Evolutionary conservation across 768 basidiomycete species (phyloP).

Genomic region (Fibroporia radiculosa): DNA sequence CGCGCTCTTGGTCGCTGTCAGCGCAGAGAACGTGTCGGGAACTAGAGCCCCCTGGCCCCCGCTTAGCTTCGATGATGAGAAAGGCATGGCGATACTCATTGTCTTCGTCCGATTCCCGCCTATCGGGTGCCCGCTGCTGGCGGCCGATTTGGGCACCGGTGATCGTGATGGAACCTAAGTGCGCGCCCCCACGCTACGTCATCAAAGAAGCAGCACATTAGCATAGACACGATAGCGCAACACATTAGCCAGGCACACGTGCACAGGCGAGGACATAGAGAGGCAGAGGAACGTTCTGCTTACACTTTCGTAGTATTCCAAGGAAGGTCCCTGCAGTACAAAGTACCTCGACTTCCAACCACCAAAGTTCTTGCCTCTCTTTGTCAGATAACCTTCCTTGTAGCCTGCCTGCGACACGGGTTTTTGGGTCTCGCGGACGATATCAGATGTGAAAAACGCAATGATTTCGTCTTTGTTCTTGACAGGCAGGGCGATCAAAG

Average conservation of each 20-base stretch:
- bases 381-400: constrained; percentile 90
- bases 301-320: constrained; percentile 95
- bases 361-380: constrained; percentile 95
- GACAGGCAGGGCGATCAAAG: constrained; percentile 70
- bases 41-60: constrained; percentile 57
- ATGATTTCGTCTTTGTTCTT: constrained; percentile 88
- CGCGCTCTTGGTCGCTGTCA: constrained; percentile 89
- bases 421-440: constrained; percentile 67
- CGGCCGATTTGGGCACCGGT: constrained; percentile 95
- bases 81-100: constrained; percentile 97
- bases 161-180: constrained; percentile 84
- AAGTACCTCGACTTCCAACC: constrained; percentile 98
- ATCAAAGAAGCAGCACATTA: constrained; percentile 11
- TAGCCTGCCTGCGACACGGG: constrained; percentile 76
- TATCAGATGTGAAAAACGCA: constrained; percentile 86
- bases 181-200: constrained; percentile 76
- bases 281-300: constrained; percentile 28
- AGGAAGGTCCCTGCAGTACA: constrained; percentile 80
- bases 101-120: constrained; percentile 63
- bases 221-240: constrained; percentile 3
- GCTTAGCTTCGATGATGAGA: constrained; percentile 87
- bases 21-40: constrained; percentile 92
- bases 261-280: constrained; percentile 1
- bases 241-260: constrained; percentile 1
- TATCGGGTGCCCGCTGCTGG: constrained; percentile 63